Conservation (phyloP, 164 flowering plant species). For the Piper betle region DNA sequence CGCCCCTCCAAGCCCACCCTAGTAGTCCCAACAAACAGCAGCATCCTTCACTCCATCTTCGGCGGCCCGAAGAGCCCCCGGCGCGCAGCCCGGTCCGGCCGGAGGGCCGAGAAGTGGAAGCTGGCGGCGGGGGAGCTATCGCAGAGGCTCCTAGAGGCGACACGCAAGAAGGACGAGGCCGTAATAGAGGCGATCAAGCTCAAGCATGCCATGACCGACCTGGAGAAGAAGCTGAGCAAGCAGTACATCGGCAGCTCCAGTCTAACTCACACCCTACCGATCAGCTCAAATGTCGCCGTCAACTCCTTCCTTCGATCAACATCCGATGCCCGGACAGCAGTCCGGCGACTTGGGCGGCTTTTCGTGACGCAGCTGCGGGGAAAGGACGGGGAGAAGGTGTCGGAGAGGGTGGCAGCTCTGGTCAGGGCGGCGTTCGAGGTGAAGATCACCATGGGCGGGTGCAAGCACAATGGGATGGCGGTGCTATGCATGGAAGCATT, state of each 20-base stretch:
- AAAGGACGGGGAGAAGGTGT: conserved; percentile 32
- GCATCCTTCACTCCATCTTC: conserved; percentile 45
- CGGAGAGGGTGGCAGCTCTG: conserved; percentile 37
- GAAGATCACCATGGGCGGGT: conserved; percentile 31
- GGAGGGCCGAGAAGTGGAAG: conserved; percentile 70
- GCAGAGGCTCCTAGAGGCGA: conserved; percentile 61
- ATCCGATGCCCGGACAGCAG: conserved; percentile 46
- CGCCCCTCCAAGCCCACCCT: background rate
- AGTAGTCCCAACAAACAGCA: conserved; percentile 11
- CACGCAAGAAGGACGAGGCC: conserved; percentile 71
- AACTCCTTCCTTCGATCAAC: conserved; percentile 53
- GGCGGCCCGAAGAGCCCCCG: conserved; percentile 47
- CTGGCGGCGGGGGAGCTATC: conserved; percentile 59
- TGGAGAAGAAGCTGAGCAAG: conserved; percentile 79
- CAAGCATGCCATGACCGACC: conserved; percentile 67
- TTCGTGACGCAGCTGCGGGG: conserved; percentile 50
- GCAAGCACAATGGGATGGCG: conserved; percentile 25
- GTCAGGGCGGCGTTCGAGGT: conserved; percentile 68
- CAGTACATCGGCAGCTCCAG: conserved; percentile 65
- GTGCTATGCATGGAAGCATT: conserved; percentile 50
- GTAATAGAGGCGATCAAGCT: conserved; percentile 61
- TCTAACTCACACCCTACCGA: conserved; percentile 18
- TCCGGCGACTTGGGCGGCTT: conserved; percentile 44
- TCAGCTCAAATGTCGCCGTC: conserved; percentile 10
- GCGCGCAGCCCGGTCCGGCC: conserved; percentile 5